Evolutionary conservation across 73 alveolate genomes (phyloP).

Genomic region (Paramecium pentaurelia): DNA sequence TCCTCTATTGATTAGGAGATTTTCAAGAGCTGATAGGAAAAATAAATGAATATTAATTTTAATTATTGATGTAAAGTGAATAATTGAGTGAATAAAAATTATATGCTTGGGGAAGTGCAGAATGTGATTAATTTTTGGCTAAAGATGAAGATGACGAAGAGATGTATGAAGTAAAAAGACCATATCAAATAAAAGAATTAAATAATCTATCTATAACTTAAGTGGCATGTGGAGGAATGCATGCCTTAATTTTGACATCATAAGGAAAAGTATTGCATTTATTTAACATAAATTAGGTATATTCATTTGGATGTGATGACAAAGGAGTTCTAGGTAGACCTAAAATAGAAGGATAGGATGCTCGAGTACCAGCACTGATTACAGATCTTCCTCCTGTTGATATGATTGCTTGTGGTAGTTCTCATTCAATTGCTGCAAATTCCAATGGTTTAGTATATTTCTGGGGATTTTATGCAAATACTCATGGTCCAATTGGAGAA

Average conservation of each 20-base stretch:
- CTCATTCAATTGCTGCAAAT: constrained; percentile 68
- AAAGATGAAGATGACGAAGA: constrained; percentile 63
- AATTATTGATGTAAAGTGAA: constrained; percentile 36
- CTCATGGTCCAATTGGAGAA: constrained; percentile 62
- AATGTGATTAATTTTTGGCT: constrained; percentile 69
- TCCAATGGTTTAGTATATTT: constrained; percentile 57
- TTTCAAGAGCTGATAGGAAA: background rate
- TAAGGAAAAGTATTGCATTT: background rate
- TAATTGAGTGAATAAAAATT: constrained; percentile 47
- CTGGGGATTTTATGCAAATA: constrained; percentile 70
- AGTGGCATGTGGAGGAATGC: constrained; percentile 80
- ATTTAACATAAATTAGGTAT: constrained; percentile 26
- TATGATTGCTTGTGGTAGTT: constrained; percentile 67
- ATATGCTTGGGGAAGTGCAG: constrained; percentile 69
- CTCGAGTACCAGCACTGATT: constrained; percentile 50
- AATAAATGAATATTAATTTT: background rate
- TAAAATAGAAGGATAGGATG: constrained; percentile 13
- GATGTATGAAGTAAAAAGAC: constrained; percentile 51
- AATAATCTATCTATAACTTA: background rate
- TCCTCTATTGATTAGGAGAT: background rate
- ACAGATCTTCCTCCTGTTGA: constrained; percentile 25
- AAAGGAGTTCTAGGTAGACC: constrained; percentile 78
- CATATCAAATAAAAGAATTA: constrained; percentile 12
- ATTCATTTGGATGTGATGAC: constrained; percentile 82
- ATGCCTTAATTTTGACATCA: constrained; percentile 63